Percentiles rank a stretch among this genome's conserved stretches.
phyloP scores from a whole-genome alignment of 768 basidiomycete genomes.

The Leccinum rimulosum region DNA sequence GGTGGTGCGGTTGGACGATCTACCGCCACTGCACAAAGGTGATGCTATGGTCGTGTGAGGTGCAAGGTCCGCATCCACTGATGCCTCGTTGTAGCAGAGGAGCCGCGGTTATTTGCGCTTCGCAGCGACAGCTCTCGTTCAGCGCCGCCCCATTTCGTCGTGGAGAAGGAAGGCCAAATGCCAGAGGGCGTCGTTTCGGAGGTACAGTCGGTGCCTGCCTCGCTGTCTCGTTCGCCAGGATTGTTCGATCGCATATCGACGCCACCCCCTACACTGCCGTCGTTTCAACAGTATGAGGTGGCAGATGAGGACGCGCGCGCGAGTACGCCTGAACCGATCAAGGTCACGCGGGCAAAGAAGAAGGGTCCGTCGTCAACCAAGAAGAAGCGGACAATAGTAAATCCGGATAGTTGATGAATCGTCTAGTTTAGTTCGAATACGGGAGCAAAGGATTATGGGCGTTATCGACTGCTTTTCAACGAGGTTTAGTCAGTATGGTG shows the following conservation, averaged over 20 bases:
- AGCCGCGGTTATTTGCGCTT: constrained; percentile 45
- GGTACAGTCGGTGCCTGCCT: constrained; percentile 22
- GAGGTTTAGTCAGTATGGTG: too few species aligned
- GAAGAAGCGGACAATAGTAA: constrained; percentile 60
- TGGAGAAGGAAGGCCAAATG: constrained; percentile 86
- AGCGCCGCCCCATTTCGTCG: constrained; percentile 49
- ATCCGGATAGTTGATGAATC: constrained; percentile 16
- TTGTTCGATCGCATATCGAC: constrained; percentile 34
- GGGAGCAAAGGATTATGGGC: too few species aligned
- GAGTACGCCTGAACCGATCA: constrained; percentile 67
- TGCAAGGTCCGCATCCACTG: constrained; percentile 18
- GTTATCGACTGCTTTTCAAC: too few species aligned
- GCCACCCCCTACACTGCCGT: constrained; percentile 34
- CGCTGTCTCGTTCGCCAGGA: constrained; percentile 23
- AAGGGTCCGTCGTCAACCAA: constrained; percentile 46
- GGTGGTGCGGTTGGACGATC: constrained; percentile 76
- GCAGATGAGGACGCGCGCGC: constrained; percentile 45
- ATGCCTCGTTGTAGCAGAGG: constrained; percentile 23
- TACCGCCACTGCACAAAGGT: constrained; percentile 46
- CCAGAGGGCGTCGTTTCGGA: constrained; percentile 50
- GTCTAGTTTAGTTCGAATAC: neutral
- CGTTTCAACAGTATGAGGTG: constrained; percentile 56
- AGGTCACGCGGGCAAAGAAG: constrained; percentile 69
- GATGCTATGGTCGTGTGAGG: neutral
- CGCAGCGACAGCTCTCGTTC: constrained; percentile 39